Evolutionary conservation across 495 filamentous ascomycete genomes (phyloP), one percentile per base, ranked within the genome.

Genomic region (Bombardia bombarda): DNA sequence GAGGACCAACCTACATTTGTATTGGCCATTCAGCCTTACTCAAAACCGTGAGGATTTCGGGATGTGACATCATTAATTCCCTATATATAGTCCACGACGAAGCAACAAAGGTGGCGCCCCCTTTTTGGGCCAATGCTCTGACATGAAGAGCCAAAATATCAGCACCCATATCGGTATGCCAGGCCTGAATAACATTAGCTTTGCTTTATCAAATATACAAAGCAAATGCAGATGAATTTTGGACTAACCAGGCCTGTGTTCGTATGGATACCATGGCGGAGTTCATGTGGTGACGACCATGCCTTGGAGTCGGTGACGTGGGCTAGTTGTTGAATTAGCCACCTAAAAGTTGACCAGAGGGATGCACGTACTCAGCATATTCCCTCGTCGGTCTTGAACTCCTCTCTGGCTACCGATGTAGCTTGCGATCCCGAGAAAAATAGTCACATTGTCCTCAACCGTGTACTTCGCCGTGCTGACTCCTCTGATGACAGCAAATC

Each of bases 371-470:
- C 73, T 62, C 17, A 77, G 20, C 56, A 73, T 66, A 14, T 61
- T 59, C 6, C 73, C 72, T 38, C 62, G 57, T 5, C 55, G 50
- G 43, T 68, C 69, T 39, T 79, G 74, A 4, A 70, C 19, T 2
- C 75, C 76, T 39, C 75, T 56, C 19, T 63, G 46, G 22, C 68
- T 63, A 9, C 64, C 74, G 17, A 79, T 61, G 40, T 79, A 69
- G 47, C 65, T 70, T 3, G 70, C 61, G 23, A 77, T 49, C 3
- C 66, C 75, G 16, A 76, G 56, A 46, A 73, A 77, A 12, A 77
- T 46, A 6, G 65, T 55, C 13, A 66, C 50, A 35, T 73, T 72
- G 22, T 78, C 73, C 38, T 68, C 62, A 28, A 54, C 50, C 8
- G 67, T 53, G 47, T 69, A 71, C 5, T 49, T 51, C 12, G 57